A percentile compares a stretch with the other conserved stretches of the same genome.
These are phyloP conservation scores for Trichophyton mentagrophytes DNA, from an alignment of 2,329 filamentous ascomycete genomes.

Conservation along the genomic window DNA sequence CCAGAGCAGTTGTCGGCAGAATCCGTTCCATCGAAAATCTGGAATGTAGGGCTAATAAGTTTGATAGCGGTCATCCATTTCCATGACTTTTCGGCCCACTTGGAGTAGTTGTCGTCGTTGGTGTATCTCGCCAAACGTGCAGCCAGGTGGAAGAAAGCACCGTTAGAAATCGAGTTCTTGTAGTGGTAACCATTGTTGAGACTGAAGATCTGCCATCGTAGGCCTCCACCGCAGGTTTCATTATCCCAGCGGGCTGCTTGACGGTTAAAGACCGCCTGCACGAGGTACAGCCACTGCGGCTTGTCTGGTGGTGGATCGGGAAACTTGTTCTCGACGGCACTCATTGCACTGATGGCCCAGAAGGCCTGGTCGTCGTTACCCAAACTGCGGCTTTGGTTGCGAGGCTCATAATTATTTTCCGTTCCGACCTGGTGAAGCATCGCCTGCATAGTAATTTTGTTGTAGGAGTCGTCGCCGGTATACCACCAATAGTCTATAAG, in stretches of 20 bases:
- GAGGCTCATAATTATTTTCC: constrained; percentile 64
- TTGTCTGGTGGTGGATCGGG: constrained; percentile 50
- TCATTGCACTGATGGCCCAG: constrained; percentile 73
- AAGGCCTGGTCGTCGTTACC: constrained; percentile 55
- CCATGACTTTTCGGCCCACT: constrained; percentile 58
- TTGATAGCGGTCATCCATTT: constrained; percentile 43
- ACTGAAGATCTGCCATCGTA: constrained; percentile 76
- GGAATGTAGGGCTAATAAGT: constrained; percentile 38
- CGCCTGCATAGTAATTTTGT: constrained; percentile 53
- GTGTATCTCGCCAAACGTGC: constrained; percentile 66
- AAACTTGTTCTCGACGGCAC: constrained; percentile 63
- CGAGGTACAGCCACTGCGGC: constrained; percentile 65
- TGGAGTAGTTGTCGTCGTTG: constrained; percentile 61
- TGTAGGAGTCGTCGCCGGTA: constrained; percentile 58
- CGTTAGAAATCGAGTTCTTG: constrained; percentile 48
- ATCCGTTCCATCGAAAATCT: constrained; percentile 44
- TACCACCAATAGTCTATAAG: constrained; percentile 74
- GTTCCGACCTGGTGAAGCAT: constrained; percentile 63
- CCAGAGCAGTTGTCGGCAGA: constrained; percentile 41
- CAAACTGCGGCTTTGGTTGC: constrained; percentile 36
- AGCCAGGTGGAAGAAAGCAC: constrained; percentile 45
- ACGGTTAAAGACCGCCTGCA: constrained; percentile 68
- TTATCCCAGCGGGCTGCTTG: constrained; percentile 60
- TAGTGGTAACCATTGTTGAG: constrained; percentile 57
- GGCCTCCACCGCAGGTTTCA: constrained; percentile 54